Evolutionary conservation across 768 basidiomycete species (phyloP).

Genomic region (Glaciozyma antarctica): DNA sequence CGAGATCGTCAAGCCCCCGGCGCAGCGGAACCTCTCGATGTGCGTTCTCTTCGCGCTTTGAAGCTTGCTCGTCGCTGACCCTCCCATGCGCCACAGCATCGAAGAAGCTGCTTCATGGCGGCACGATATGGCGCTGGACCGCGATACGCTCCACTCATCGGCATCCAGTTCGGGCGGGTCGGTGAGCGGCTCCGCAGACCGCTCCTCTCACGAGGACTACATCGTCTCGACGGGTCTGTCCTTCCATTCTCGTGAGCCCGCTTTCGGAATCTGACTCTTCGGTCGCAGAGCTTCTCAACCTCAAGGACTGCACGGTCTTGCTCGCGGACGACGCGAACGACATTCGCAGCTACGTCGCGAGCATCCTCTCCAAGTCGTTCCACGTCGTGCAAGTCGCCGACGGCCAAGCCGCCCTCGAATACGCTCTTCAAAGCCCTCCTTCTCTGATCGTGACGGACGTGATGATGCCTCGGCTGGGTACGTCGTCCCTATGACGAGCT

Average conservation of each 20-base stretch:
- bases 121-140: conserved; percentile 7
- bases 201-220: conserved; percentile 9
- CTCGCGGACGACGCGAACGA: conserved; percentile 28
- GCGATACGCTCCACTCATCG: not conserved
- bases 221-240: not conserved
- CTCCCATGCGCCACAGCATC: conserved; percentile 11
- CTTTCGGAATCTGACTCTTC: not conserved
- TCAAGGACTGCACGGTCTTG: conserved; percentile 21
- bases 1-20: conserved; percentile 1
- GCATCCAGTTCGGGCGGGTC: not conserved
- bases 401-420: conserved; percentile 20
- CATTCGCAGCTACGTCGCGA: conserved; percentile 20
- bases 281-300: conserved; percentile 16
- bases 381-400: conserved; percentile 21
- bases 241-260: not conserved
- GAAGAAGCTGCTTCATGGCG: conserved; percentile 24
- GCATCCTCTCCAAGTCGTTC: conserved; percentile 12
- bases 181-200: not conserved
- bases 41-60: not conserved
- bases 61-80: not conserved
- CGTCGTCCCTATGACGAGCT: not conserved
- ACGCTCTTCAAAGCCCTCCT: conserved; percentile 10
- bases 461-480: conserved; percentile 9
- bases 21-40: not conserved
- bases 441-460: conserved; percentile 19